Percentiles rank a stretch among this genome's conserved stretches.
Evolutionary conservation across 1,284 basidiomycete genomes (phyloP).

Genomic region (Pseudozyma thailandica): DNA sequence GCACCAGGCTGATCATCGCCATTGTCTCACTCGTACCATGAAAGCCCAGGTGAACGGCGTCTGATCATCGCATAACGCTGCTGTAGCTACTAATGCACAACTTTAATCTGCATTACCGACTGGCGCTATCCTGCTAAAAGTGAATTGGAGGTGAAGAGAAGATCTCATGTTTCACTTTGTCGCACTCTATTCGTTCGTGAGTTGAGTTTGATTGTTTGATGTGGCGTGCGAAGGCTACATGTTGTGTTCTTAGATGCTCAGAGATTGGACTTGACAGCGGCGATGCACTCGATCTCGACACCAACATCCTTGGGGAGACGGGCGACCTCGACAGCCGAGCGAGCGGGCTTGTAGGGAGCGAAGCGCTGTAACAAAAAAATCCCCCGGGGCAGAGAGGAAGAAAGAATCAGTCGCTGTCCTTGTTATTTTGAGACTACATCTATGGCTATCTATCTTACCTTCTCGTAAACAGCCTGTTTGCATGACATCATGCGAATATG

Average conservation of each 20-base stretch:
- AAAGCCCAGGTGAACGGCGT: too few relatives aligned
- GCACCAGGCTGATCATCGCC: slow-evolving; percentile 7
- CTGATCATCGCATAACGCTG: slow-evolving; percentile 2
- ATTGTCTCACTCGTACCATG: slow-evolving; percentile 3
- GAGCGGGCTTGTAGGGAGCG: slow-evolving; percentile 80
- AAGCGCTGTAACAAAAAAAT: slow-evolving; percentile 31
- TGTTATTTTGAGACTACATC: slow-evolving; percentile 6
- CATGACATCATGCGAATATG: not conserved
- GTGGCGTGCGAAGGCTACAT: not conserved
- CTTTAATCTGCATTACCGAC: not conserved
- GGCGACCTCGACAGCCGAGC: slow-evolving; percentile 79
- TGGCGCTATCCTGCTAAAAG: not conserved
- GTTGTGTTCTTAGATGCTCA: slow-evolving; percentile 3
- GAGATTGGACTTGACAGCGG: slow-evolving; percentile 67
- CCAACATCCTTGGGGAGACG: slow-evolving; percentile 81
- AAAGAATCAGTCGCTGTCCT: not conserved
- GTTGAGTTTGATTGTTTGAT: not conserved
- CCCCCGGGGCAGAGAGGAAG: not conserved
- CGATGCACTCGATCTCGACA: slow-evolving; percentile 92
- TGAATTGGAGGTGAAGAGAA: not conserved
- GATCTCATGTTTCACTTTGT: not conserved
- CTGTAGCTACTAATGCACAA: not conserved
- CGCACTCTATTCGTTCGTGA: not conserved
- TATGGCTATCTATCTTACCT: slow-evolving; percentile 29
- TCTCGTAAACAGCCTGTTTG: slow-evolving; percentile 63